Base-by-base conservation (phyloP, 2,329 filamentous ascomycete genomes). In the Ophiostoma quercus region DNA sequence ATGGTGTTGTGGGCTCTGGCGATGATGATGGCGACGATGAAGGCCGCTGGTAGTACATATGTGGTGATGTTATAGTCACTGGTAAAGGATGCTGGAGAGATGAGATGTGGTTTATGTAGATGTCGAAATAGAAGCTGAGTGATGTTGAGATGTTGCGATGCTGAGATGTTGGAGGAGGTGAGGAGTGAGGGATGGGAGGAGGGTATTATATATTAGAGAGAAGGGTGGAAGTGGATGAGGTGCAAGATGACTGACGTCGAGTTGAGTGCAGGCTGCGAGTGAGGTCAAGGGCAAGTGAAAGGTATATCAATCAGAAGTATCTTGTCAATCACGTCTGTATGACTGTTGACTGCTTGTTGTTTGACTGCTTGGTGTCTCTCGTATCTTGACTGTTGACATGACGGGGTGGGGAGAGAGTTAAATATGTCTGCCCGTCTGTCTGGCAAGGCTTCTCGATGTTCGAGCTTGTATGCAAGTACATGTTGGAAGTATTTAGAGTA, bases 191-290 rank as follows among this genome's bases (percentile, higher is more conserved):
- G 25, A 32, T 14, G 57, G 57, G 57, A 51, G 6, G 25, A 62
- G 57, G 57, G 57, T 34, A 62, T 62, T 62, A 62, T 62, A 62
- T 62, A 62, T 62, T 62, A 32, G 57, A 62, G 16, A 57, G 25
- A 29, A 29, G 51, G 51, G 11, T 47, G 51, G 22, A 57, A 3
- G 51, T 2, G n/a, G 22, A 25, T 4, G 9, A 54, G 19, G 22
- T 32, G 57, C 11, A 25, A 62, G 57, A 32, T 7, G 57, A 62
- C 25, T 62, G 57, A 62, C 25, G 57, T 62, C 57, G 14, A 34
- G 25, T 60, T 62, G 57, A 29, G 25, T 4, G 25, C 2, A 62
- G 25, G 16, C 25, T 32, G 25, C 2, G 57, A 32, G 12, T 16
- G 25, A 32, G 22, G 57, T 62, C 57, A 62, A 62, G 12, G 57